phyloP scores from a whole-genome alignment of 1,284 basidiomycete species.

The Cerioporus squamosus region DNA sequence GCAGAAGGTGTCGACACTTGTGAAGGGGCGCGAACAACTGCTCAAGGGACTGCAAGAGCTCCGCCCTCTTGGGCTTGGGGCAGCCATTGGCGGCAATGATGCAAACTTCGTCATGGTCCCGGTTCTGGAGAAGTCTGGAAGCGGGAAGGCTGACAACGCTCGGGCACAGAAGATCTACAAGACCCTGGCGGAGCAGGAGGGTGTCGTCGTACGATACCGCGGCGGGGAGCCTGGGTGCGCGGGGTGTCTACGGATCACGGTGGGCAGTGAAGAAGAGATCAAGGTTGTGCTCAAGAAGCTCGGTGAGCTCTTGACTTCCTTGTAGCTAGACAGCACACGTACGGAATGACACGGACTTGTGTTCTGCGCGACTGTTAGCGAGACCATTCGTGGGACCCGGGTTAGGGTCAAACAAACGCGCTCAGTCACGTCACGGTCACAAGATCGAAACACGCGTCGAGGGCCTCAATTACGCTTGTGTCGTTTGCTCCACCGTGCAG shows the following conservation, averaged over 20 bases:
- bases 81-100: constrained; percentile 80
- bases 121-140: constrained; percentile 57
- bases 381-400: background rate
- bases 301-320: constrained; percentile 44
- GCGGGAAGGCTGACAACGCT: constrained; percentile 64
- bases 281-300: constrained; percentile 53
- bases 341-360: no score
- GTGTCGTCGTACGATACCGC: constrained; percentile 91
- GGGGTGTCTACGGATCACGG: constrained; percentile 89
- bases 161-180: constrained; percentile 80
- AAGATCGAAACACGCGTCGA: background rate
- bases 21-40: constrained; percentile 61
- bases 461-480: no score
- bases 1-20: constrained; percentile 65
- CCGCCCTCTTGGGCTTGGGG: constrained; percentile 66
- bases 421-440: constrained; percentile 12
- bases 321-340: no score
- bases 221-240: constrained; percentile 87
- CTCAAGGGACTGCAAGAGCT: constrained; percentile 50
- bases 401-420: constrained; percentile 1
- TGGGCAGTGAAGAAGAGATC: constrained; percentile 89
- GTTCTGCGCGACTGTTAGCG: background rate
- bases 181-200: constrained; percentile 82
- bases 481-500: background rate
- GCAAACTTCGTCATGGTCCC: constrained; percentile 94